Conservation (phyloP, 1,284 basidiomycete genomes). For the Phellopilus nigrolimitatus region DNA sequence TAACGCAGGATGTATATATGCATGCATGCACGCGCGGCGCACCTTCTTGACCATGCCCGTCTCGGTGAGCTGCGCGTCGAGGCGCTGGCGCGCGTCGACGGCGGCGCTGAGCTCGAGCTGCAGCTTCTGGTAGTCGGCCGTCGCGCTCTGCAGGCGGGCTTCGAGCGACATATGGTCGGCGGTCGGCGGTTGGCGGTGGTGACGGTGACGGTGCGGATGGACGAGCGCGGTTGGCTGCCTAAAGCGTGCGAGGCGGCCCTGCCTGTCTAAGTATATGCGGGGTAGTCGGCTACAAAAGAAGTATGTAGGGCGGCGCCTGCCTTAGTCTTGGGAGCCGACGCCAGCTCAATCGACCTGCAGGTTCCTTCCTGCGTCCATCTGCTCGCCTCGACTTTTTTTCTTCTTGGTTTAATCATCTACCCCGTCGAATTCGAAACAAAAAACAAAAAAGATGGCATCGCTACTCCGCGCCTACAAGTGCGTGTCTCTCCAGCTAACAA, state of each 20-base stretch:
- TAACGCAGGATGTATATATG: too few relatives aligned
- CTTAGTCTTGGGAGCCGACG: too few relatives aligned
- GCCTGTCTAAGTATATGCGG: too few relatives aligned
- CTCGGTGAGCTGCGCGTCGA: conserved; percentile 88
- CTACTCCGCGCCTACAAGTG: conserved; percentile 52
- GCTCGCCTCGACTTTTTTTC: neutral
- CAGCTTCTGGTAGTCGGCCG: conserved; percentile 74
- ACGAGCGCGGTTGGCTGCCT: too few relatives aligned
- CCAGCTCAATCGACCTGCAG: too few relatives aligned
- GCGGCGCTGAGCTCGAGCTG: conserved; percentile 67
- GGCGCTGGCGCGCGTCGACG: conserved; percentile 75
- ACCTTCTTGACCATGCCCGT: conserved; percentile 93
- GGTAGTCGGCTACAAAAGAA: too few relatives aligned
- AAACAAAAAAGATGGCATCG: conserved; percentile 35
- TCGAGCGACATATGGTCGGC: conserved; percentile 53
- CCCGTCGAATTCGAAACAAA: neutral
- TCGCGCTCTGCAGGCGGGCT: conserved; percentile 56
- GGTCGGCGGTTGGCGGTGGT: too few relatives aligned
- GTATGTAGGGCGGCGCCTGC: too few relatives aligned
- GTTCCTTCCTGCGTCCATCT: too few relatives aligned
- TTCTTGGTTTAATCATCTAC: neutral
- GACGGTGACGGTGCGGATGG: too few relatives aligned
- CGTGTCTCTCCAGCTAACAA: too few relatives aligned
- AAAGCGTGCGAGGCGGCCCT: too few relatives aligned
- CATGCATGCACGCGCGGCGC: conserved; percentile 34